A percentile compares a stretch with the other conserved stretches of the same genome.
These are phyloP conservation scores for Beauveria australis DNA, from an alignment of 2,329 filamentous ascomycete species.

Conservation along the genomic window DNA sequence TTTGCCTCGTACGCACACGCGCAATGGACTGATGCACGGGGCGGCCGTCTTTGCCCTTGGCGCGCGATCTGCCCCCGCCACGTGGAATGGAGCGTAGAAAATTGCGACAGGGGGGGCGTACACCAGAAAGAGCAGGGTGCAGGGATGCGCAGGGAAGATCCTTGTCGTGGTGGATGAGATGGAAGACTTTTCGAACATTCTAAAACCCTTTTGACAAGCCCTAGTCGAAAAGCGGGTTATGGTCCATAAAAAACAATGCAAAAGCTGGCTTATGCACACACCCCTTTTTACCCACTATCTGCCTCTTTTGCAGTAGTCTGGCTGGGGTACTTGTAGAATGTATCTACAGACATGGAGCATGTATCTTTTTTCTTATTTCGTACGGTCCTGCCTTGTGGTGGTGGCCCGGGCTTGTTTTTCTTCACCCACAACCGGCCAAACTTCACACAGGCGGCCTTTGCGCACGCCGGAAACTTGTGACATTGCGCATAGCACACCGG, in stretches of 20 bases:
- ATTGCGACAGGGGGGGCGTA: not conserved
- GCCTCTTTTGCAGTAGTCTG: not conserved
- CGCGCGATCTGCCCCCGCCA: constrained; percentile 8
- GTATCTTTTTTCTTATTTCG: not conserved
- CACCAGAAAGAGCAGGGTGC: not conserved
- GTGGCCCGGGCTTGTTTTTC: no score
- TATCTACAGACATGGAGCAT: not conserved
- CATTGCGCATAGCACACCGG: no score
- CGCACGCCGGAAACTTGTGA: no score
- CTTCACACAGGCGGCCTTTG: no score
- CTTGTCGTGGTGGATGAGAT: not conserved
- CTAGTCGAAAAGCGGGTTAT: not conserved
- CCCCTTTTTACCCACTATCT: not conserved
- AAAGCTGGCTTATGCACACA: not conserved
- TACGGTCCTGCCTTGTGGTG: not conserved
- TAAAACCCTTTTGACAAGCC: not conserved
- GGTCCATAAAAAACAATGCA: not conserved
- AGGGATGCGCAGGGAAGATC: not conserved
- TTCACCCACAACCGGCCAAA: not conserved
- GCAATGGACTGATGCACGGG: no score
- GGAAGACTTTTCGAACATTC: constrained; percentile 10
- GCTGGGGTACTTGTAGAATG: not conserved
- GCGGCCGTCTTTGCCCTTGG: not conserved
- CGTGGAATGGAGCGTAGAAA: not conserved
- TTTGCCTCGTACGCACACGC: no score